A percentile compares a stretch with the other conserved stretches of the same genome.
Evolutionary conservation across 2,329 filamentous ascomycete species (phyloP).

Genomic region (Alternaria hordeiaustralica): DNA sequence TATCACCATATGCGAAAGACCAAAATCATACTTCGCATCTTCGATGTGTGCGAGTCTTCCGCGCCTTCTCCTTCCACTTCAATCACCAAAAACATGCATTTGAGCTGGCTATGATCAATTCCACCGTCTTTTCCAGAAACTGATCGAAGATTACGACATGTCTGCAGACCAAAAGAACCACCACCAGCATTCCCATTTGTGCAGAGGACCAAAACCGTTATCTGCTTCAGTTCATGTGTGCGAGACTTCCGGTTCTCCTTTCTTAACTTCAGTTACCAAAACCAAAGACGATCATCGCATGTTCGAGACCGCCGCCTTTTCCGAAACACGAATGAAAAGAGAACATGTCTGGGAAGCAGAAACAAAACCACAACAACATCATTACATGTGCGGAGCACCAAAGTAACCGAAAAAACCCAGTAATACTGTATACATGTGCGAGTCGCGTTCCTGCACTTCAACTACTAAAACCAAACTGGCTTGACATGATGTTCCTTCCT

Average conservation of each 20-base stretch:
- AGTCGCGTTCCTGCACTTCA: background rate
- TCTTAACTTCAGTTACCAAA: background rate
- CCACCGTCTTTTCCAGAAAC: background rate
- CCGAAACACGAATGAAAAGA: rapidly evolving
- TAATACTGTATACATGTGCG: background rate
- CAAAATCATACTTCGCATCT: background rate
- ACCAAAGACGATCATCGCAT: background rate
- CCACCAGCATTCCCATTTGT: background rate
- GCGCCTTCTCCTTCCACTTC: background rate
- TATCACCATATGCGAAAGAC: background rate
- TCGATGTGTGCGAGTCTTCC: background rate
- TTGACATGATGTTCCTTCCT: too few relatives aligned
- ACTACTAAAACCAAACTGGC: too few relatives aligned
- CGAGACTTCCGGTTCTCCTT: background rate
- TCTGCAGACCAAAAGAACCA: background rate
- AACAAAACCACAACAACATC: background rate
- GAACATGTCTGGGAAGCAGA: background rate
- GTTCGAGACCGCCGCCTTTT: background rate
- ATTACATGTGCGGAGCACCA: background rate
- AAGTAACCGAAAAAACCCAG: background rate
- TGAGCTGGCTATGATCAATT: background rate
- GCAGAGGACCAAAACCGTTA: background rate
- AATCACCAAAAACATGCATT: background rate
- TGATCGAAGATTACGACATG: rapidly evolving
- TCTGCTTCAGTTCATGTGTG: rapidly evolving